phyloP scores from a whole-genome alignment of 768 basidiomycete genomes.

The Tremella yokohamensis region DNA sequence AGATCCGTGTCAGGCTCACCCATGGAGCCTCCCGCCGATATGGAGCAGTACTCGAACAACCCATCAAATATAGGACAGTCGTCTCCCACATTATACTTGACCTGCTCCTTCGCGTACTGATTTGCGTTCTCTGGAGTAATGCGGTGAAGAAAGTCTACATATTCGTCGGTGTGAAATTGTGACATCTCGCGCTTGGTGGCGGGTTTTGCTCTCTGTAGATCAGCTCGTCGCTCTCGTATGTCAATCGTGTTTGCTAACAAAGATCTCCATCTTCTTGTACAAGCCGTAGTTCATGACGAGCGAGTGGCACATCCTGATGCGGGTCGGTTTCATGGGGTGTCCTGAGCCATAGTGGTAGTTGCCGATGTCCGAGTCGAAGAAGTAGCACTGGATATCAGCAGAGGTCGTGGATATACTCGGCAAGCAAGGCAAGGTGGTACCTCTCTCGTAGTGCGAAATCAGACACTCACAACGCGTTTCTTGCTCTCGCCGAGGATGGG shows the following conservation, averaged over 20 bases:
- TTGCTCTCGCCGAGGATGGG: slow-evolving; percentile 73
- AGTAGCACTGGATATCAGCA: slow-evolving; percentile 72
- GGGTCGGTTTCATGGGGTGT: slow-evolving; percentile 96
- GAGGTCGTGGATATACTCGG: background rate
- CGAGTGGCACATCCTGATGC: slow-evolving; percentile 99
- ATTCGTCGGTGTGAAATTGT: slow-evolving; percentile 97
- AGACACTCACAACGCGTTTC: slow-evolving; percentile 74
- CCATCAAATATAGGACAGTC: slow-evolving; percentile 99
- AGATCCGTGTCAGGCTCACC: slow-evolving; percentile 57
- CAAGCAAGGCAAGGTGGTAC: background rate
- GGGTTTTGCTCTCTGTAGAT: slow-evolving; percentile 84
- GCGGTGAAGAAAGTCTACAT: slow-evolving; percentile 90
- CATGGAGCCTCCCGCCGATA: slow-evolving; percentile 99
- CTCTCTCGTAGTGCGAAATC: background rate
- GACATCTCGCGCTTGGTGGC: slow-evolving; percentile 99
- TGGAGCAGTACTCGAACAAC: slow-evolving; percentile 96
- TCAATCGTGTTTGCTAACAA: slow-evolving; percentile 60
- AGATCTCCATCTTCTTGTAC: slow-evolving; percentile 99
- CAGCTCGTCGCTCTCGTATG: slow-evolving; percentile 3
- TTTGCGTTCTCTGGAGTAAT: slow-evolving; percentile 96
- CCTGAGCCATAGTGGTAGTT: slow-evolving; percentile 97
- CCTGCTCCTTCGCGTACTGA: slow-evolving; percentile 86
- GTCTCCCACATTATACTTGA: slow-evolving; percentile 97
- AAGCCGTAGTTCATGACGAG: slow-evolving; percentile 99
- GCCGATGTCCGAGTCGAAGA: slow-evolving; percentile 98